Evolutionary conservation across 1,284 basidiomycete genomes (phyloP), one percentile per base, ranked within the genome.

Genomic region (Heterobasidion annosum): DNA sequence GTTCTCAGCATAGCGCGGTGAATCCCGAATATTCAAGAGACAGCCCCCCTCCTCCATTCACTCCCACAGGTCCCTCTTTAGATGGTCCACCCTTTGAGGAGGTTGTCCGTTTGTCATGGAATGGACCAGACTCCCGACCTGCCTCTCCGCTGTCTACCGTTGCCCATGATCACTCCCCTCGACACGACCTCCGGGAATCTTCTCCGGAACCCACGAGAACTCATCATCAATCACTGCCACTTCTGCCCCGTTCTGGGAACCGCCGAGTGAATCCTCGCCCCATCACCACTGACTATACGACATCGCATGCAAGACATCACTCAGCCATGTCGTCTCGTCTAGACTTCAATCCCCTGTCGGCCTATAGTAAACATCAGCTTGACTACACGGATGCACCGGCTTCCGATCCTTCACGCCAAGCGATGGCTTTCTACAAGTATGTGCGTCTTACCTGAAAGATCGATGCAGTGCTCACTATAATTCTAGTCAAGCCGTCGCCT

Each of bases 371-470:
- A 32, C 52, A 12, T 35, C 49, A 58, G 43, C 48, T 51, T 8
- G 53, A 54, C 40, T 40, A 49, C 3, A 53, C 48, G 34, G 58
- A 58, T 19, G 58, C 62, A 42, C 57, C 53, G 7, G 47, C 45
- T 16, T 61, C 58, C 16, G 61, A 57, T 45, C 56, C 55, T n/a
- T 13, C 52, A 9, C 15, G 19, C 10, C 40, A 53, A 63, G 67
- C 77, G 2, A 62, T 71, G 37, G 70, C 79, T 2, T 75, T 85
- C 42, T 85, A 86, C 68, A 82, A 77, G 83, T 80, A 58, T 53
- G 74, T 58, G 5, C 52, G 37, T 32, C 12, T 8, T 19, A 18
- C 32, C 34, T 56, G 37, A 43, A 37, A 6, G 37, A 47, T 43
- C 49, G 25, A 37, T 47, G 33, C 35, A 15, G 18, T 53, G 45